Base-by-base conservation (phyloP, 371 early-diverging fungal species). In the Thermomucor indicae-seudaticae region DNA sequence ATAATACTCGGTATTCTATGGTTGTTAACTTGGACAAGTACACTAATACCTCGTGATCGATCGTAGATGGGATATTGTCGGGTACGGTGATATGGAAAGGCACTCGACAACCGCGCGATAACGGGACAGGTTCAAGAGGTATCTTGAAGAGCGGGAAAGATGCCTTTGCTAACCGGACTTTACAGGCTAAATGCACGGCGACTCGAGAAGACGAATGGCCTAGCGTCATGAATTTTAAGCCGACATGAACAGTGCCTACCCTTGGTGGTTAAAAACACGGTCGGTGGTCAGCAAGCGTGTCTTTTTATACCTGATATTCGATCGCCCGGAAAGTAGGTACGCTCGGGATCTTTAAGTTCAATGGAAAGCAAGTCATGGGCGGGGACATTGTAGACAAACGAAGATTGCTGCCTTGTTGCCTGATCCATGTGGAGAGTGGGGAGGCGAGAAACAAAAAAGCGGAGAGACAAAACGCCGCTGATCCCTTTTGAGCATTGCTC, bases 101-200 rank as follows among this genome's bases (percentile, higher is more conserved):
- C 10, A 51, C 25, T 43, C 37, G 32, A 42, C 50, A 19, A 34
- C 38, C 34, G 25, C 10, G 30, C 23, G 49, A 53, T 42, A 61
- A 12, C 38, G 31, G 12, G 39, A 47, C n/a, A 30, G 53, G 12
- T 25, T 49, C 27, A 41, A 50, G 25, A 37, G 44, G 29, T 32
- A 54, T 28, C 34, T 58, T 59, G 34, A 62, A 62, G 17, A 62
- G 30, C 10, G 59, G n/a, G n/a, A n/a, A n/a, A n/a, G n/a, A n/a
- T n/a, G 55, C 29, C 43, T 32, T 25, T 60, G 49, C 11, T 51
- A 29, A 20, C 29, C 30, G 24, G 27, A 16, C 55, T 14, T 52
- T 53, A 22, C 63, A 62, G 11, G 58, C 39, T 23, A 62, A 35
- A 38, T 54, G 55, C 6, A 62, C 46, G 8, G 51, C 55, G 16